Base-by-base conservation (phyloP, 2,329 filamentous ascomycete species). In the Arthrobotrys musiformis region DNA sequence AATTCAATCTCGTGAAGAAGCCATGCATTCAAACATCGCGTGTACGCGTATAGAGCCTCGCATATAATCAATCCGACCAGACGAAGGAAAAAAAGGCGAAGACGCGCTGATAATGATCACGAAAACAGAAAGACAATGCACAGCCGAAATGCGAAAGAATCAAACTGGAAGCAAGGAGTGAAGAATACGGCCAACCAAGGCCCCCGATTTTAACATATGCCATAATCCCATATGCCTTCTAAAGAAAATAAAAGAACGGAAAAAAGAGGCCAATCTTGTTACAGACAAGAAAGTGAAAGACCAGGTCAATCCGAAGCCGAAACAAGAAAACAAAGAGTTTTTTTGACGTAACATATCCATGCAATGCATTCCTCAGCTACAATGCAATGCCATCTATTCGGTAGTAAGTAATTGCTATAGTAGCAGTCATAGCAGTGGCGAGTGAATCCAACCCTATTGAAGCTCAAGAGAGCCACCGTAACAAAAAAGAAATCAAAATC, bases 331-430 rank as follows among this genome's bases (percentile, higher is more conserved):
- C 30, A 9, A 42, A 17, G 19, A 7, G 40, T 8, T 7, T 3
- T 2, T 42, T 42, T 42, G 35, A 58, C 30, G 1, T 40, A 40
- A 58, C 52, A 58, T 37, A 58, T 58, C 52, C 52, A 30, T 58
- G 52, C 52, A 58, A 40, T 58, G 52, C 30, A 4, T 13, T 8
- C 52, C 30, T 15, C 52, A 17, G 33, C 33, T 26, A 58, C 52
- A 58, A 58, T 50, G 28, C 60, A 37, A 63, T 63, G 37, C 40
- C 37, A 44, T 63, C 60, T 63, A 63, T 63, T 33, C 37, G 30
- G 37, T 33, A 62, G 44, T 33, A 54, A 62, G 42, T 46, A 54
- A 33, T 11, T 19, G 50, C 50, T 26, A 58, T 58, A 24, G 52
- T 58, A 33, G 26, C 13, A 13, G 2, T 8, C n/a, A 19, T 35